Base-by-base conservation (phyloP, 2,329 filamentous ascomycete genomes). In the Sclerotinia sclerotiorum region DNA sequence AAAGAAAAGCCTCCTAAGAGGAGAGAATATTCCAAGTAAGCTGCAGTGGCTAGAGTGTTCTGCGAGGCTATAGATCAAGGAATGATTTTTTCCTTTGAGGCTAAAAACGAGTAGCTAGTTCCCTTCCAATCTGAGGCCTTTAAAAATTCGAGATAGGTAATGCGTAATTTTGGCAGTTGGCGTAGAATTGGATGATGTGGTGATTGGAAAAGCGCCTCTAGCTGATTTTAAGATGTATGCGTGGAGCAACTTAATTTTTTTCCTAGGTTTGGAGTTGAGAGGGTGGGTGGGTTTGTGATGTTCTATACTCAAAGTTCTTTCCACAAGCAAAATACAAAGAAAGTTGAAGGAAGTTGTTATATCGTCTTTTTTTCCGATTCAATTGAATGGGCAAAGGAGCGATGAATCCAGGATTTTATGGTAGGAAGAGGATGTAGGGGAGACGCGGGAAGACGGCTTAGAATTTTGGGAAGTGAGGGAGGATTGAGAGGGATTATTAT, bases 21-120 rank as follows among this genome's bases (percentile, higher is more conserved):
- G 27, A 49, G 44, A n/a, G 54, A 29, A 58, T 48, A 66, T 35
- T 66, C 54, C 64, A 66, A 56, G 35, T 54, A 65, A 56, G 63
- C 63, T 57, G 51, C 21, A 65, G 51, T 56, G 35, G 39, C 63
- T 57, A 66, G 54, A 58, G 64, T 29, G 29, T 66, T 39, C 32
- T 58, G 64, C 52, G 44, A 58, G 29, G 42, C 54, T 66, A 49
- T 51, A 27, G 39, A 58, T 24, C 49, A 57, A 65, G 63, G 49
- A 60, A 58, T 57, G 2, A 49, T 57, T 66, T 42, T 42, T 60
- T 11, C 39, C 44, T 27, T 1, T 29, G 64, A 46, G 35, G 54
- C 42, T 51, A 48, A 48, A 57, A 35, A 60, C 27, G 54, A 27
- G 54, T 49, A 66, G 39, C 39, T 42, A 42, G 39, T 42, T 42